A percentile compares a stretch with the other conserved stretches of the same genome.
Evolutionary conservation across 345 rosid genomes (phyloP).

Genomic region (Salix viminalis): DNA sequence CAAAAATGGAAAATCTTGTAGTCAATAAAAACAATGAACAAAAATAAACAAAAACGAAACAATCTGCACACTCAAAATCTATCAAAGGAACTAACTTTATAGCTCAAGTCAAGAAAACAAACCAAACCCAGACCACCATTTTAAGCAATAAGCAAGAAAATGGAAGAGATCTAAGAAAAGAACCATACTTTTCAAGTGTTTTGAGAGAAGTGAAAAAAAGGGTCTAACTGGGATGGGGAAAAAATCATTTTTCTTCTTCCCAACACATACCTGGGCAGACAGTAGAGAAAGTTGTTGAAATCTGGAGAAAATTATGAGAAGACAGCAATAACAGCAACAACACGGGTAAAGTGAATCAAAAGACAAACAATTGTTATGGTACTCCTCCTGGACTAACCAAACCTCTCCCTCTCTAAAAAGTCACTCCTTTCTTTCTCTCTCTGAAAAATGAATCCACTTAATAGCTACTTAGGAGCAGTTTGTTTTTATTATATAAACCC

Average conservation of each 20-base stretch:
- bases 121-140: constrained; percentile 25
- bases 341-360: constrained; percentile 17
- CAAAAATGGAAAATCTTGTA: constrained; percentile 10
- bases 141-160: constrained; percentile 18
- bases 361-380: background rate
- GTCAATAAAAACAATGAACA: background rate
- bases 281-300: constrained; percentile 10
- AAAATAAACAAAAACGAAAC: background rate
- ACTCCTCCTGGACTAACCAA: background rate
- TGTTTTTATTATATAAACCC: background rate
- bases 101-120: constrained; percentile 23
- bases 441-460: background rate
- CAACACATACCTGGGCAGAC: constrained; percentile 20
- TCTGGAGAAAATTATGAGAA: constrained; percentile 29
- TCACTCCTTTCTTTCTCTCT: background rate
- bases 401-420: constrained; percentile 7
- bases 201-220: background rate
- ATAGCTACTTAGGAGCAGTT: background rate
- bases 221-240: background rate
- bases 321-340: background rate
- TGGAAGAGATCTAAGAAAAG: constrained; percentile 35
- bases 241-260: background rate
- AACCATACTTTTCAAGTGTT: constrained; percentile 1
- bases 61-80: background rate
- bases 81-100: constrained; percentile 10